Conservation (phyloP, 2,329 filamentous ascomycete genomes). For the Hypoxylon sp. region DNA sequence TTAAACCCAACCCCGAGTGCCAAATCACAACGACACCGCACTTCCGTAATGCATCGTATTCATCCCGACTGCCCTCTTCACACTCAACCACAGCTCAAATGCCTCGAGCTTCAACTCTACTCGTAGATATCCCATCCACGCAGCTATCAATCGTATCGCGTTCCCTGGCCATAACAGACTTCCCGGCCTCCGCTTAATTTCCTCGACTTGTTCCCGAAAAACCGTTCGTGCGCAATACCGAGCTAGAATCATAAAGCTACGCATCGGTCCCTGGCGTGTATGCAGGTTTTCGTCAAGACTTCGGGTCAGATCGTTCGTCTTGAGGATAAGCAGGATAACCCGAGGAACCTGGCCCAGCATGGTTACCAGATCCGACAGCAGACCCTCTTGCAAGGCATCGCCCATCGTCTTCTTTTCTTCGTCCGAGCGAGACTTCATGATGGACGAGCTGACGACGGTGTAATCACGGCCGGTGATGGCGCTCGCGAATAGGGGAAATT, state of each 20-base stretch:
- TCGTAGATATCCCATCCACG: slow-evolving; percentile 68
- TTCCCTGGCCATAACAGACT: slow-evolving; percentile 71
- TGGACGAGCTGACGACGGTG: slow-evolving; percentile 74
- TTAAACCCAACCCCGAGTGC: not conserved
- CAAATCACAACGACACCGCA: slow-evolving; percentile 30
- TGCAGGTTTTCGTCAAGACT: slow-evolving; percentile 92
- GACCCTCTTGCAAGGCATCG: slow-evolving; percentile 84
- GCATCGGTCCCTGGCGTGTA: slow-evolving; percentile 74
- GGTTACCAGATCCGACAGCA: slow-evolving; percentile 88
- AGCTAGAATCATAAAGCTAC: slow-evolving; percentile 75
- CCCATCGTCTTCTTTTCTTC: slow-evolving; percentile 91
- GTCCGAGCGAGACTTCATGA: slow-evolving; percentile 69
- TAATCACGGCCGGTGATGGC: slow-evolving; percentile 97
- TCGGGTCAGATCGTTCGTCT: slow-evolving; percentile 96
- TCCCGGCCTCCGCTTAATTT: slow-evolving; percentile 61
- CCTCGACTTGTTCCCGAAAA: slow-evolving; percentile 72
- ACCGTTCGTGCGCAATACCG: slow-evolving; percentile 76
- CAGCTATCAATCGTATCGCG: slow-evolving; percentile 63
- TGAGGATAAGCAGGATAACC: slow-evolving; percentile 93
- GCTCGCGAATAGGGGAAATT: slow-evolving; percentile 94
- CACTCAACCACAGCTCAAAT: slow-evolving; percentile 71
- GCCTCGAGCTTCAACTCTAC: slow-evolving; percentile 72
- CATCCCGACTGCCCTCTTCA: slow-evolving; percentile 62
- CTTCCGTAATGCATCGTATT: slow-evolving; percentile 38
- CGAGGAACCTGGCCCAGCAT: slow-evolving; percentile 89